Conservation (phyloP, 2,329 filamentous ascomycete genomes). For the Rhynchosporium agropyri region DNA sequence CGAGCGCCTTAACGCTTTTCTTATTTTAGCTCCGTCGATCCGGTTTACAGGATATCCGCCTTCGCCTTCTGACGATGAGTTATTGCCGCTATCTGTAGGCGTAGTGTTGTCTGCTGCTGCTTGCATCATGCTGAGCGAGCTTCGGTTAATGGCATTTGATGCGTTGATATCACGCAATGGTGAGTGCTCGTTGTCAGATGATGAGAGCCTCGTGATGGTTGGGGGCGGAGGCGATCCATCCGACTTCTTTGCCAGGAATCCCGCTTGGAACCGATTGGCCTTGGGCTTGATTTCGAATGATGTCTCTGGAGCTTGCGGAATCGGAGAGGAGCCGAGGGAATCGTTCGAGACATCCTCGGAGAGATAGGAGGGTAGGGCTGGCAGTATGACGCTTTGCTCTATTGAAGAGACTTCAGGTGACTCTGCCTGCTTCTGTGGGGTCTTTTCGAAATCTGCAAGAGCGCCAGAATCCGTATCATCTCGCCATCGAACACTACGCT, state of each 20-base stretch:
- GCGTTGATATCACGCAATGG: slow-evolving; percentile 57
- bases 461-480: slow-evolving; percentile 87
- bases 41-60: slow-evolving; percentile 34
- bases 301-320: slow-evolving; percentile 57
- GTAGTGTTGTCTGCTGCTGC: slow-evolving; percentile 31
- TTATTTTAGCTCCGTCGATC: slow-evolving; percentile 40
- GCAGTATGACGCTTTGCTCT: slow-evolving; percentile 48
- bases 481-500: slow-evolving; percentile 85
- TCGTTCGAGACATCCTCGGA: slow-evolving; percentile 44
- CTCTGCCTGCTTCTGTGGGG: slow-evolving; percentile 69
- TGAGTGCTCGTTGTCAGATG: slow-evolving; percentile 57
- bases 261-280: slow-evolving; percentile 81
- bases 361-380: slow-evolving; percentile 57
- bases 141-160: slow-evolving; percentile 51
- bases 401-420: slow-evolving; percentile 59
- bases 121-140: slow-evolving; percentile 45
- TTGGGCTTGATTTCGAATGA: slow-evolving; percentile 66
- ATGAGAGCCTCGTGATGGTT: slow-evolving; percentile 60
- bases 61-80: slow-evolving; percentile 42
- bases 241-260: slow-evolving; percentile 73
- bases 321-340: slow-evolving; percentile 53
- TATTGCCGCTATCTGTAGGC: slow-evolving; percentile 43
- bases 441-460: slow-evolving; percentile 88
- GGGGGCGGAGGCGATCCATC: slow-evolving; percentile 65
- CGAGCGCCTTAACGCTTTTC: slow-evolving; percentile 39